phyloP scores from a whole-genome alignment of 2,329 filamentous ascomycete genomes.

The Sporothrix brunneoviolacea region DNA sequence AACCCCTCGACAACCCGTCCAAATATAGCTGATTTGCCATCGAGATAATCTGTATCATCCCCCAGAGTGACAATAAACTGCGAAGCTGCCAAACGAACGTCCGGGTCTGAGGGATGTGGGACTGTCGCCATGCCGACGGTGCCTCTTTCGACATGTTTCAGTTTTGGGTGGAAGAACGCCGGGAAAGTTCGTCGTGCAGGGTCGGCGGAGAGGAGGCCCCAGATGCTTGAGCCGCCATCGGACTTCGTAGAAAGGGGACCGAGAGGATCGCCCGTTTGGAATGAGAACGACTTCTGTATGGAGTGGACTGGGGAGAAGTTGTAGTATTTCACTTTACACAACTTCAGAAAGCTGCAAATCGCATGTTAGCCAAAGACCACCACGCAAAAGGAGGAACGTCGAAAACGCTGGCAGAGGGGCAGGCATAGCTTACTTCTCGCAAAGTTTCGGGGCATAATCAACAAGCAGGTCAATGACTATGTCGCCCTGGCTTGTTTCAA shows the following conservation, averaged over 20 bases:
- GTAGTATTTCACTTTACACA: conserved; percentile 99
- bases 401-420: background rate
- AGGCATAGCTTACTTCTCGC: conserved; percentile 94
- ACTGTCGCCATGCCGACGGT: conserved; percentile 98
- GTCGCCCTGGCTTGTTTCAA: conserved; percentile 90
- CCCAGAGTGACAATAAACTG: conserved; percentile 93
- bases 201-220: conserved; percentile 67
- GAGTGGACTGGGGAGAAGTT: conserved; percentile 92
- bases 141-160: conserved; percentile 82
- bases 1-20: conserved; percentile 95
- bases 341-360: conserved; percentile 81
- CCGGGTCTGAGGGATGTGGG: conserved; percentile 66
- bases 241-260: conserved; percentile 77
- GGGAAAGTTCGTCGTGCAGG: conserved; percentile 69
- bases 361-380: background rate
- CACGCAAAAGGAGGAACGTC: background rate
- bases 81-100: conserved; percentile 75
- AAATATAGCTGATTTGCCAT: conserved; percentile 92
- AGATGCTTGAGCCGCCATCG: conserved; percentile 89
- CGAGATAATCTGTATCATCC: conserved; percentile 81
- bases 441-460: conserved; percentile 82
- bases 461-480: conserved; percentile 90
- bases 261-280: conserved; percentile 91
- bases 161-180: conserved; percentile 76
- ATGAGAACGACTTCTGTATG: conserved; percentile 91